Conservation (phyloP, 176 grass and related monocot species). For the Eremochloa ophiuroides region DNA sequence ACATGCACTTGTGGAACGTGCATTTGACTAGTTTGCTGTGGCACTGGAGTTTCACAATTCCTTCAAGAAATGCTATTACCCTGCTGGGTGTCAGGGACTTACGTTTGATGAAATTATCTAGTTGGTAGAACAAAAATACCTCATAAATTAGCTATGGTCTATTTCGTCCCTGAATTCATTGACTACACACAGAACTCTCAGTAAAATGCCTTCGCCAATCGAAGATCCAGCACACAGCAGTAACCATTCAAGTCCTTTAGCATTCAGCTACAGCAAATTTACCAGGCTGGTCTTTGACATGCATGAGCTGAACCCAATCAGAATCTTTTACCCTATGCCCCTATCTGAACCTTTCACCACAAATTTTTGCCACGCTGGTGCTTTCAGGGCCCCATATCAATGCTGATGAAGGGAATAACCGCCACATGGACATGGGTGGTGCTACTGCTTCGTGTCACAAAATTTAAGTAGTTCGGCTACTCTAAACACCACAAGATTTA, state of each 20-base stretch:
- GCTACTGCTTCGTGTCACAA: background rate
- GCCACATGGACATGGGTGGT: background rate
- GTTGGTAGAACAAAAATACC: background rate
- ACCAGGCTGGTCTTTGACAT: background rate
- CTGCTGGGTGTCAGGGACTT: background rate
- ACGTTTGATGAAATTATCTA: background rate
- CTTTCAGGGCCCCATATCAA: background rate
- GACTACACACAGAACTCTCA: background rate
- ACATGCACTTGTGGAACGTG: background rate
- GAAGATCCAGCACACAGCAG: background rate
- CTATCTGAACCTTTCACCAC: background rate
- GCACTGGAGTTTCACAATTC: background rate
- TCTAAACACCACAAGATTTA: background rate
- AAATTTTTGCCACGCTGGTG: background rate
- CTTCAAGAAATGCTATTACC: background rate
- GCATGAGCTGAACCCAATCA: background rate
- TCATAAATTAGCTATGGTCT: background rate
- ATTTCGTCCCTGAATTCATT: background rate
- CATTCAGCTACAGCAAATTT: background rate
- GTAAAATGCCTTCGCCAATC: background rate
- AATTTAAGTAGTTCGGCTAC: background rate
- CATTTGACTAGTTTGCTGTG: background rate
- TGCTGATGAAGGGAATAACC: background rate
- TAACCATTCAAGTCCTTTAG: background rate
- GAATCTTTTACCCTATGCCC: background rate